phyloP scores from a whole-genome alignment of 805 yeast species.

The Millerozyma acaciae region DNA sequence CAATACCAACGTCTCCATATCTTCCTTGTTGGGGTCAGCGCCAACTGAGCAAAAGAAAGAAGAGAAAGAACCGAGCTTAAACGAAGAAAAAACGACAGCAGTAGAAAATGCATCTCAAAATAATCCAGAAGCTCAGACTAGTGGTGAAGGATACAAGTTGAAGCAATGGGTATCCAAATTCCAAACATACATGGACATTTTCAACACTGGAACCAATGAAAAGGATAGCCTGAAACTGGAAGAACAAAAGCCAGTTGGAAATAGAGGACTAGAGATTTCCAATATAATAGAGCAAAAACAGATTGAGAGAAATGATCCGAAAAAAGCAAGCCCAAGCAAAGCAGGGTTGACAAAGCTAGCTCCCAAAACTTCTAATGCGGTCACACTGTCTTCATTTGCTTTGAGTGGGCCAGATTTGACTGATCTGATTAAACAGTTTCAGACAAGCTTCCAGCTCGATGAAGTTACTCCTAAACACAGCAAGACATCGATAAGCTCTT shows the following conservation, averaged over 20 bases:
- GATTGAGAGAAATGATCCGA: no score
- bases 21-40: constrained; percentile 26
- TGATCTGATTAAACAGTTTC: constrained; percentile 30
- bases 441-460: constrained; percentile 23
- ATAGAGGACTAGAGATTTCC: no score
- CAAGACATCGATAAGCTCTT: constrained; percentile 37
- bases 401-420: no score
- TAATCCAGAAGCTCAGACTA: constrained; percentile 1
- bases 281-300: constrained; percentile 8
- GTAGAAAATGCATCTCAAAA: background rate
- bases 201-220: no score
- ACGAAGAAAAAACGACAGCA: background rate
- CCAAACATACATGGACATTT: no score
- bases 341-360: no score
- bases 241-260: no score
- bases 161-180: constrained; percentile 26
- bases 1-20: constrained; percentile 31
- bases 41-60: constrained; percentile 5
- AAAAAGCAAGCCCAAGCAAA: no score
- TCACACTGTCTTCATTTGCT: no score
- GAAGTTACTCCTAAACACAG: constrained; percentile 12
- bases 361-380: no score
- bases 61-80: background rate
- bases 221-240: no score
- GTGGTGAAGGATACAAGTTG: no score